A percentile compares a stretch with the other conserved stretches of the same genome.
Conservation (phyloP, 2,329 filamentous ascomycete species). For the Dactylellina sp. region DNA sequence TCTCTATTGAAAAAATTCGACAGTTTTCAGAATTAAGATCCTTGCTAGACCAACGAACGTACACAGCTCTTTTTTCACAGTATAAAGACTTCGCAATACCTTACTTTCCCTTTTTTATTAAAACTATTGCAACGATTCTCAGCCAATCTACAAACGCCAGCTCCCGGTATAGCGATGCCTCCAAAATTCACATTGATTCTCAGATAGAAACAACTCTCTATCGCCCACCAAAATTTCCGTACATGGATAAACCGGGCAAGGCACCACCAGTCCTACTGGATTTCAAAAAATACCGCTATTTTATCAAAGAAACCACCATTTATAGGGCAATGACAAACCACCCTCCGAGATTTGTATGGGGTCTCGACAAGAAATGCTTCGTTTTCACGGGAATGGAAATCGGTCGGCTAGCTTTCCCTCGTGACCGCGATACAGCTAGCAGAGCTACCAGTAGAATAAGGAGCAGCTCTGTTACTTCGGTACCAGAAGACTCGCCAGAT, state of each 20-base stretch:
- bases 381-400: conserved; percentile 50
- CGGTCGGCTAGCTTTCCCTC: conserved; percentile 44
- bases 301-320: conserved; percentile 36
- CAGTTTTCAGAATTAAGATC: conserved; percentile 46
- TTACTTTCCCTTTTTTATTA: conserved; percentile 53
- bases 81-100: conserved; percentile 52
- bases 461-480: conserved; percentile 40
- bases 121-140: conserved; percentile 34
- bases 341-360: conserved; percentile 50
- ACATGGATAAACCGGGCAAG: conserved; percentile 22
- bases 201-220: conserved; percentile 43
- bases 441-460: conserved; percentile 38
- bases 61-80: conserved; percentile 27
- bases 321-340: conserved; percentile 40
- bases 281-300: conserved; percentile 52
- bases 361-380: conserved; percentile 47
- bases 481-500: conserved; percentile 42
- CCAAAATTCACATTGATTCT: conserved; percentile 55
- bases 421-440: conserved; percentile 47
- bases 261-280: conserved; percentile 30
- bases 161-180: conserved; percentile 52
- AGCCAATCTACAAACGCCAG: conserved; percentile 54
- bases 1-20: conserved; percentile 37
- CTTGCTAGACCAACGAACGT: conserved; percentile 39
- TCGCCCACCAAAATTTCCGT: conserved; percentile 26